Evolutionary conservation across 73 alveolate species (phyloP).

Genomic region (Paramecium tetraurelia): DNA sequence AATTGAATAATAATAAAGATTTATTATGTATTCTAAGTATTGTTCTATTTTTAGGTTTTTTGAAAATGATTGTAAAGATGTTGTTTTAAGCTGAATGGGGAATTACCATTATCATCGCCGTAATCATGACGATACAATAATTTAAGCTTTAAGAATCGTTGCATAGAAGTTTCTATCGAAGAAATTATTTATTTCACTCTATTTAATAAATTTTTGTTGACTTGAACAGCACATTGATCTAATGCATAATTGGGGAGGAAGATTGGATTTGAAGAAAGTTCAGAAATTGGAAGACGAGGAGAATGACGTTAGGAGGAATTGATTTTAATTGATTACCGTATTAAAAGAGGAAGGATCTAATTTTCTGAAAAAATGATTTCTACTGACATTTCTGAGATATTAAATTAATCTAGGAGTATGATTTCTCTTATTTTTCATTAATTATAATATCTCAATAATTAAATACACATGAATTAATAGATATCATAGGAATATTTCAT

Average conservation of each 20-base stretch:
- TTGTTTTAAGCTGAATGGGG: background rate
- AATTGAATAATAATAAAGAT: background rate
- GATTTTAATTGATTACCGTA: background rate
- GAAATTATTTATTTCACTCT: background rate
- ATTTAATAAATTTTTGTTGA: background rate
- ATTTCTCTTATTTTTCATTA: background rate
- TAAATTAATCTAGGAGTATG: background rate
- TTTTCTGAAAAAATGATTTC: background rate
- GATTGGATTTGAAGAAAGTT: background rate
- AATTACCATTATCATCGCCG: background rate
- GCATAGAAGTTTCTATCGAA: background rate
- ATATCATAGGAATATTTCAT: background rate
- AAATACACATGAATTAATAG: background rate
- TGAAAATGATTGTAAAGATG: background rate
- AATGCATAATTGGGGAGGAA: background rate
- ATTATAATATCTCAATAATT: background rate
- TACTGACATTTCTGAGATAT: background rate
- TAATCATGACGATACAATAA: background rate
- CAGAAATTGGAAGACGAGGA: background rate
- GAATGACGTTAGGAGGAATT: background rate
- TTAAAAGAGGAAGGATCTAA: background rate
- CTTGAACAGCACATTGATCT: background rate
- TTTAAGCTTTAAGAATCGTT: background rate
- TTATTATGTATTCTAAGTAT: background rate
- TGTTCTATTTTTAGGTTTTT: background rate